Evolutionary conservation across 805 yeast genomes (phyloP), one percentile per base, ranked within the genome.

Genomic region (Osmozyma mogii): DNA sequence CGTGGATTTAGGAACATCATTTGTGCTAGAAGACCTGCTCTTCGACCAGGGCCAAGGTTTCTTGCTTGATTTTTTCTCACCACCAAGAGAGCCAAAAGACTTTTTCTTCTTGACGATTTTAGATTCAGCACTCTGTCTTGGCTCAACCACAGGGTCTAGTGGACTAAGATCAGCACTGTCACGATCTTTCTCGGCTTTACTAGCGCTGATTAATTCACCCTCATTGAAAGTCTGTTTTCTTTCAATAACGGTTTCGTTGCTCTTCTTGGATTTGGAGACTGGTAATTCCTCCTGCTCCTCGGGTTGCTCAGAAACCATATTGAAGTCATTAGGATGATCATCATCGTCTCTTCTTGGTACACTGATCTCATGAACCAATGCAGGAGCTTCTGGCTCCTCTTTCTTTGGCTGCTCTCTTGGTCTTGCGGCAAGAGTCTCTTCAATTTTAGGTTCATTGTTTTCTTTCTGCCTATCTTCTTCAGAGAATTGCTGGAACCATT

Each of bases 11-110:
- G 12, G 9, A 12, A 8, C 6, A 5, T 19, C 9, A 14, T 24
- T 25, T 9, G 22, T 18, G 15, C 29, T 23, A 3, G 27, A 21
- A 6, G 32, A 31, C 31, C 47, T 41, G 16, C 41, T 54, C 32
- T 52, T 50, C 22, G 58, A 40, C 69, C 68, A 63, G 7, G 54
- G 52, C 68, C 68, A 63, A 9, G 61, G 50, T 37, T 59, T 58
- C 45, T 59, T 63, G 45, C 55, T 56, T 30, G 50, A 44, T 27
- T 54, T 41, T 24, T 37, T 45, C 41, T 43, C 12, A 17, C 9
- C 17, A 9, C 5, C 5, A 13, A 44, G 28, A 13, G 34, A 18
- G 4, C 45, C 44, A 15, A 40, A 41, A 3, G 38, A 38, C 29
- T 37, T 38, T 29, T 32, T 42, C 20, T 34, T 34, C 12, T 33